These are phyloP conservation scores for Diutina ranongensis DNA, from an alignment of 1,139 yeast species.

Conservation along the genomic window DNA sequence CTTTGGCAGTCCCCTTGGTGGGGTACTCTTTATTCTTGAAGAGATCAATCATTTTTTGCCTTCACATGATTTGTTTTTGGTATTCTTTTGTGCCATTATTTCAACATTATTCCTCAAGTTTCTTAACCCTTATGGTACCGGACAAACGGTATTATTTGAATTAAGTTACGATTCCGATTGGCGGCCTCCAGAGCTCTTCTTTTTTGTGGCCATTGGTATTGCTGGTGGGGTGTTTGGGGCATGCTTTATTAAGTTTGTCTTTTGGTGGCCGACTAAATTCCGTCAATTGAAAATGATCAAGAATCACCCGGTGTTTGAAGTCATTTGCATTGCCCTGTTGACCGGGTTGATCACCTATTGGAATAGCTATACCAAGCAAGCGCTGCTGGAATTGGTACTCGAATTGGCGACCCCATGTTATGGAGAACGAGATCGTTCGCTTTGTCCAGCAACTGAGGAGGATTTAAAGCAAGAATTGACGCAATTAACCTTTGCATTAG, in stretches of 20 bases:
- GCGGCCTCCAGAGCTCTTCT: constrained; percentile 36
- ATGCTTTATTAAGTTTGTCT: constrained; percentile 35
- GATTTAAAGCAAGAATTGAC: constrained; percentile 24
- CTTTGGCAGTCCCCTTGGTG: constrained; percentile 62
- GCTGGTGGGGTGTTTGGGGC: constrained; percentile 54
- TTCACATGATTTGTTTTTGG: constrained; percentile 45
- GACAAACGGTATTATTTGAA: constrained; percentile 49
- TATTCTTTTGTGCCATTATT: constrained; percentile 50
- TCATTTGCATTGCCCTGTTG: constrained; percentile 31
- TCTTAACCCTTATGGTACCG: constrained; percentile 53
- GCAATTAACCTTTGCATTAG: constrained; percentile 30
- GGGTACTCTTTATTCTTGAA: constrained; percentile 53
- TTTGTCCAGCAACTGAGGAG: constrained; percentile 29
- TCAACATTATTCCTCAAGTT: constrained; percentile 46
- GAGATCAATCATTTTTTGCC: constrained; percentile 53
- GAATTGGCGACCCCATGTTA: constrained; percentile 44
- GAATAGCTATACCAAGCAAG: constrained; percentile 42
- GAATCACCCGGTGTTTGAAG: constrained; percentile 36
- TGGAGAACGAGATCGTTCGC: constrained; percentile 15
- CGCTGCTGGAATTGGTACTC: constrained; percentile 41
- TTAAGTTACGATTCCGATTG: constrained; percentile 45
- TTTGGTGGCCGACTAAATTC: constrained; percentile 38
- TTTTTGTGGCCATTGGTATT: constrained; percentile 39
- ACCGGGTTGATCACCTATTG: constrained; percentile 42
- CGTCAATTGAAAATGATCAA: constrained; percentile 23